Base-by-base conservation (phyloP, 176 grass and related monocot species). In the Saccharum officinarum region DNA sequence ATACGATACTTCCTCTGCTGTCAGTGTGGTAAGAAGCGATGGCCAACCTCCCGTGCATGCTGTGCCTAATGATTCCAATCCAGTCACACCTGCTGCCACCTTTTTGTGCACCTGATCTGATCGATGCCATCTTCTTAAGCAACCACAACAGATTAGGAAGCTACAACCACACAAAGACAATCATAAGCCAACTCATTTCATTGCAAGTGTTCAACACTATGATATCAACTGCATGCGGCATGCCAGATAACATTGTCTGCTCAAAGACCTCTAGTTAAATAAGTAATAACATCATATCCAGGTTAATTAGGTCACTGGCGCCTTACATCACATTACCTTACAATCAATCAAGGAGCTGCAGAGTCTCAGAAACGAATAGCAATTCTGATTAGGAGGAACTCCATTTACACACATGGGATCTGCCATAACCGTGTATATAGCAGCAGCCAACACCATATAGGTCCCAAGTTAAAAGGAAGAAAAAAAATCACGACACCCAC, bases 401-500 rank as follows among this genome's bases (percentile, higher is more conserved):
- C 83, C 71, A 60, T 80, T 86, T 92, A 88, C 83, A 88, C 76
- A 55, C 40, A 61, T 57, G 80, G 12, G 33, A 38, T 70, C 63
- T 83, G 81, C 69, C 81, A 91, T 77, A 81, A 81, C 44, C 69
- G 75, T 87, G 89, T 87, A 75, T 69, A 84, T 54, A 91, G 44
- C 72, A 81, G 37, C 72, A 81, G 22, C 64, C 85, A 81, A 73
- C 79, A 69, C 71, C 81, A 71, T 80, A 87, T 63, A 86, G 69
- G 78, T 84, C 85, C 89, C 85, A 84, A 39, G 65, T 70, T 52
- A 63, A 54, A 80, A 59, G 16, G 16, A 26, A 30, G 25, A 38
- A 39, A 33, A 40, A 79, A 74, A 66, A 55, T 71, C 18, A 73
- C 60, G 30, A 83, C 78, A 86, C 62, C 52, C 89, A 87, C 76